A percentile compares a stretch with the other conserved stretches of the same genome.
Evolutionary conservation across 192 early-diverging fungal genomes (phyloP).

Genomic region (Diversispora eburnea): DNA sequence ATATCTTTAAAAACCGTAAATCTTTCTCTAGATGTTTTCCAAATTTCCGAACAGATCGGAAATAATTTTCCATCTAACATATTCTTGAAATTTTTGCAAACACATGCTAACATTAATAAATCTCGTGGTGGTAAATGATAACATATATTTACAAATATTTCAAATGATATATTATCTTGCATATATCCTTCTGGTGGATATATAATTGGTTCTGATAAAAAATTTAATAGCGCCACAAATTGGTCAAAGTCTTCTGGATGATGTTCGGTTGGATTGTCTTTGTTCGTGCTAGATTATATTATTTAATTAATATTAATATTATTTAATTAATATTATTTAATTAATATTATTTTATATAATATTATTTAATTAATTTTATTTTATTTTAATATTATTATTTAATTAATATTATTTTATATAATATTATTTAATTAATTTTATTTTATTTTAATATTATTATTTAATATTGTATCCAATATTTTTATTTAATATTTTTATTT

Average conservation of each 20-base stretch:
- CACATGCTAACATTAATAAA: constrained; percentile 3
- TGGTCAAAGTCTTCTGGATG: constrained; percentile 2
- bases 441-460: no score
- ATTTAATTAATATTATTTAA: no score
- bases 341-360: no score
- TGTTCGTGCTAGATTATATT: no score
- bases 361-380: no score
- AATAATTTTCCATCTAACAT: neutral
- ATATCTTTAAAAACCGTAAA: constrained; percentile 12
- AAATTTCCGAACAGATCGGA: neutral
- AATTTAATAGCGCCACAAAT: neutral
- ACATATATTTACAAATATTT: constrained; percentile 11
- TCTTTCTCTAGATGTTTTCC: constrained; percentile 1
- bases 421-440: no score
- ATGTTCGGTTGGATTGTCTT: neutral
- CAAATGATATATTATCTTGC: constrained; percentile 10
- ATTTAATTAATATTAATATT: no score
- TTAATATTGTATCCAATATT: no score
- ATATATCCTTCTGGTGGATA: neutral
- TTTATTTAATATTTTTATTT: no score
- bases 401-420: no score
- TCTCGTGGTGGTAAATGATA: constrained; percentile 11
- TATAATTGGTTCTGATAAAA: constrained; percentile 2
- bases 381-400: no score
- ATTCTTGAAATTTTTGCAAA: constrained; percentile 10